phyloP scores from a whole-genome alignment of 306 rosid species.

The Ormosia emarginata region DNA sequence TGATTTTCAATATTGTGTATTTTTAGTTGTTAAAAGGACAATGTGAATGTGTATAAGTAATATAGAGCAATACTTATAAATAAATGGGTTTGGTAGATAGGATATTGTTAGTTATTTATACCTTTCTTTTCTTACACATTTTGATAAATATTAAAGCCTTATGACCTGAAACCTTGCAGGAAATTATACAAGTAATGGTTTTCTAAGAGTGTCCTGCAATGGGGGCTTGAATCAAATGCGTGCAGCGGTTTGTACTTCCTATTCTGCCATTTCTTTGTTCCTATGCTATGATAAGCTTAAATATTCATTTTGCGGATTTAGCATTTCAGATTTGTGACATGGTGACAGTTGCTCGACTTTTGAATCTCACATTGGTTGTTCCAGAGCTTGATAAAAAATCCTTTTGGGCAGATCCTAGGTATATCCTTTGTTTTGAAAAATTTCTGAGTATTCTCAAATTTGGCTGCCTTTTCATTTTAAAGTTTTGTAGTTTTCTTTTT shows the following conservation, averaged over 20 bases:
- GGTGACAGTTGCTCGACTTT: conserved; percentile 92
- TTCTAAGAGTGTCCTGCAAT: conserved; percentile 95
- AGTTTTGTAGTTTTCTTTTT: conserved; percentile 23
- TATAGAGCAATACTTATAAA: not conserved
- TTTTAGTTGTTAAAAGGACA: not conserved
- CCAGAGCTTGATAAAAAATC: conserved; percentile 98
- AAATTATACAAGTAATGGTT: conserved; percentile 94
- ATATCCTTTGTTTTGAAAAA: conserved; percentile 22
- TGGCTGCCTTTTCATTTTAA: conserved; percentile 29
- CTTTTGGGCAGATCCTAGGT: conserved; percentile 99
- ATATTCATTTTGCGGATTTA: conserved; percentile 27
- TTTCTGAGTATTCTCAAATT: conserved; percentile 7
- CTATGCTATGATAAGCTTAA: conserved; percentile 1
- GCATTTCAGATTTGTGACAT: conserved; percentile 93
- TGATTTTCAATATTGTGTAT: conserved; percentile 1
- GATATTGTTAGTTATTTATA: not conserved
- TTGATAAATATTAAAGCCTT: not conserved
- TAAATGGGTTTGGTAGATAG: not conserved
- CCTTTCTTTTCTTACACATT: conserved; percentile 13
- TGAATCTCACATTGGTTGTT: conserved; percentile 93
- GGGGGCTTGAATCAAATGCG: conserved; percentile 99
- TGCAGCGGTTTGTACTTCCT: conserved; percentile 77
- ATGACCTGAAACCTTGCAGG: conserved; percentile 55
- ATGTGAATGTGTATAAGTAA: not conserved
- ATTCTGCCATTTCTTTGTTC: conserved; percentile 2